These are phyloP conservation scores for Rachicladosporium sp. DNA, from an alignment of 2,329 filamentous ascomycete genomes.

Conservation along the genomic window DNA sequence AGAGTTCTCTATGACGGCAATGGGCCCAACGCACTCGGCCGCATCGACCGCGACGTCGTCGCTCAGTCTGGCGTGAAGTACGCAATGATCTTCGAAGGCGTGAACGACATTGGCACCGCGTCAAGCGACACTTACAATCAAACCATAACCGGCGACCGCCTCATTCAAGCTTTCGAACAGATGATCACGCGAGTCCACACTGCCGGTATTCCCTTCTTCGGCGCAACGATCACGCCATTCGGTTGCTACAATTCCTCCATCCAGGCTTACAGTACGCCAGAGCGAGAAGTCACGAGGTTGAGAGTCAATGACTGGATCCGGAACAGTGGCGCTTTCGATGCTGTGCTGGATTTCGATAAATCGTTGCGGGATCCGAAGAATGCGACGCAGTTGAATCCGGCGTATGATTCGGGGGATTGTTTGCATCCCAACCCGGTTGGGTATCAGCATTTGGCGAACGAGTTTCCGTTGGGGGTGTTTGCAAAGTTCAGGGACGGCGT, in stretches of 20 bases:
- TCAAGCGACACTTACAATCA: constrained; percentile 34
- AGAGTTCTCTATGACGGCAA: constrained; percentile 49
- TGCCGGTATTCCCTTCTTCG: constrained; percentile 45
- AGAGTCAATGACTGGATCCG: constrained; percentile 51
- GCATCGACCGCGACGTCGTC: constrained; percentile 54
- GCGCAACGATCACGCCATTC: constrained; percentile 56
- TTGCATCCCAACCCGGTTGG: constrained; percentile 50
- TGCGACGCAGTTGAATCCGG: constrained; percentile 35
- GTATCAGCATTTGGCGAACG: constrained; percentile 47
- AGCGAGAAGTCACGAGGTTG: constrained; percentile 44
- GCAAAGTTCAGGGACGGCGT: constrained; percentile 15
- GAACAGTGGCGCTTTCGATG: constrained; percentile 44
- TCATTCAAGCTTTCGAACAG: constrained; percentile 48
- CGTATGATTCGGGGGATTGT: constrained; percentile 52
- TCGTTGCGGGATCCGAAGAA: constrained; percentile 41
- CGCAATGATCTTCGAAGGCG: constrained; percentile 54
- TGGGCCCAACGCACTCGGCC: constrained; percentile 47
- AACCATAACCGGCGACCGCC: constrained; percentile 32
- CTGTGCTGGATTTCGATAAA: constrained; percentile 50
- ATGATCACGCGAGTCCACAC: constrained; percentile 44
- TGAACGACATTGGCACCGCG: constrained; percentile 54
- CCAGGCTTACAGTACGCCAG: constrained; percentile 43
- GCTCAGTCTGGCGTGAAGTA: constrained; percentile 45
- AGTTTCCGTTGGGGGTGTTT: constrained; percentile 47
- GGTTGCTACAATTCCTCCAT: constrained; percentile 28